Evolutionary conservation across 208 protist species (phyloP).

Genomic region (Leishmania guyanensis): DNA sequence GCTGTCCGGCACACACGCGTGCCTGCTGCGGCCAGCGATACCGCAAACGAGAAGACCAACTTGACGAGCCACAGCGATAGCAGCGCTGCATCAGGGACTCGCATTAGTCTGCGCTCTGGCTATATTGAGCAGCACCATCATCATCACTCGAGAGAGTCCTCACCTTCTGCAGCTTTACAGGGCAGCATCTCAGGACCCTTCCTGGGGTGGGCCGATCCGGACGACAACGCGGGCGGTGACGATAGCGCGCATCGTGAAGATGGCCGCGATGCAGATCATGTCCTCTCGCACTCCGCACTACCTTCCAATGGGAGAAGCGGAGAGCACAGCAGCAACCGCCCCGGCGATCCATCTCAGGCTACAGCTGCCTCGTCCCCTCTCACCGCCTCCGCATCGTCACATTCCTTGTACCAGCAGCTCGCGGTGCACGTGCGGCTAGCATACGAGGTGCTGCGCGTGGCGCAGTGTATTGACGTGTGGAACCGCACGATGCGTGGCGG

Average conservation of each 20-base stretch:
- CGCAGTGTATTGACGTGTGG: conserved; percentile 43
- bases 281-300: neutral
- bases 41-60: neutral
- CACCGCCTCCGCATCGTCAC: neutral
- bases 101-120: neutral
- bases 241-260: neutral
- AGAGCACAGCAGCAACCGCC: neutral
- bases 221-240: neutral
- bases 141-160: neutral
- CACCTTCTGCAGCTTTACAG: neutral
- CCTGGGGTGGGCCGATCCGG: neutral
- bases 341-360: neutral
- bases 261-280: neutral
- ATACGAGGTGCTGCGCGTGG: conserved; percentile 38
- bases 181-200: no score
- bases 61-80: neutral
- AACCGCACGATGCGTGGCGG: conserved; percentile 14
- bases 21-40: neutral
- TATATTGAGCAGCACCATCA: neutral
- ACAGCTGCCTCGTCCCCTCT: neutral
- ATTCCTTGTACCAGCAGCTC: conserved; percentile 33
- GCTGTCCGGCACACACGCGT: neutral
- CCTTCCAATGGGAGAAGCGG: neutral
- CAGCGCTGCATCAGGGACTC: neutral
- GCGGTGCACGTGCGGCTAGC: conserved; percentile 33